phyloP scores from a whole-genome alignment of 768 basidiomycete genomes.

The Tubosaeta sp. region DNA sequence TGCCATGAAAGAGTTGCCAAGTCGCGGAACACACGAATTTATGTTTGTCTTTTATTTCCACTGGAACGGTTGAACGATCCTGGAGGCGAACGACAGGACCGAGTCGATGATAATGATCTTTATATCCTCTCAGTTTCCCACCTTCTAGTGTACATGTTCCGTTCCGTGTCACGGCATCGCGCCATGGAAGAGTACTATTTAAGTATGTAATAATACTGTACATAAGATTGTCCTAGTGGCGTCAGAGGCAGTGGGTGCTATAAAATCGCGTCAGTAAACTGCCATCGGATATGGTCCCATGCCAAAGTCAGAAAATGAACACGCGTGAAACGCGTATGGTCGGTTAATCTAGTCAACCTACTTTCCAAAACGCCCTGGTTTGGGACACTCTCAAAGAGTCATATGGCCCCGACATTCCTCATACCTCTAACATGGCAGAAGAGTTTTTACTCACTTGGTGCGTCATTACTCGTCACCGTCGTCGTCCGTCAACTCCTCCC shows the following conservation, averaged over 20 bases:
- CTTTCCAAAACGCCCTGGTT: slow-evolving; percentile 18
- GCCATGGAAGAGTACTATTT: too few relatives aligned
- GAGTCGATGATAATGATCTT: not conserved
- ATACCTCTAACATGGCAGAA: slow-evolving; percentile 33
- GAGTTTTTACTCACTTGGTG: slow-evolving; percentile 4
- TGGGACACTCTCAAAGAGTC: slow-evolving; percentile 51
- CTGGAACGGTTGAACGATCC: not conserved
- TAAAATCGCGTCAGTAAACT: slow-evolving; percentile 4
- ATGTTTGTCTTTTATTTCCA: slow-evolving; percentile 1
- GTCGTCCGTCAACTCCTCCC: slow-evolving; percentile 89
- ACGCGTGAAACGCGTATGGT: slow-evolving; percentile 13
- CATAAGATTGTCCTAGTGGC: too few relatives aligned
- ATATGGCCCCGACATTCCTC: slow-evolving; percentile 78
- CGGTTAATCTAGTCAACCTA: slow-evolving; percentile 21
- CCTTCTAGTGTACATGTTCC: not conserved
- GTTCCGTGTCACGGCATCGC: not conserved
- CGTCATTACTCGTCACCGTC: slow-evolving; percentile 37
- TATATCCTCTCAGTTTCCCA: not conserved
- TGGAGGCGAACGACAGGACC: not conserved
- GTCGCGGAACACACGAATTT: slow-evolving; percentile 6
- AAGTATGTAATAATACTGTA: too few relatives aligned
- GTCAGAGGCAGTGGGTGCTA: too few relatives aligned
- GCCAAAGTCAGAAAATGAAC: slow-evolving; percentile 19
- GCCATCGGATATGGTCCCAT: not conserved
- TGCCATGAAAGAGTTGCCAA: slow-evolving; percentile 43